Evolutionary conservation across 2,329 filamentous ascomycete species (phyloP).

Genomic region (Apiospora rasikravindrae): DNA sequence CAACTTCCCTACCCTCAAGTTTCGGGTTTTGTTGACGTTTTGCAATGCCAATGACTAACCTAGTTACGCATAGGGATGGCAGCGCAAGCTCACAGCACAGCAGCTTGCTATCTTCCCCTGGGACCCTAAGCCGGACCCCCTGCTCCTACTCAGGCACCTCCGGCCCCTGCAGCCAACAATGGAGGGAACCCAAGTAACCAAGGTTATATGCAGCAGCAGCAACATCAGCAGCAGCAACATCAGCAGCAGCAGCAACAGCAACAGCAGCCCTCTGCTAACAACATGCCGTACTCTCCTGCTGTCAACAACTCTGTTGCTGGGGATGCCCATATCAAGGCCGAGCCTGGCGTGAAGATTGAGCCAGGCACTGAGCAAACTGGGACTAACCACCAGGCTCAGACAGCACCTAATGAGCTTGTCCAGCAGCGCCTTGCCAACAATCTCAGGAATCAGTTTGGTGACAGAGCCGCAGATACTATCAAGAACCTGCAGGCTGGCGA

Average conservation of each 20-base stretch:
- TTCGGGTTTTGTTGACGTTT: conserved; percentile 7
- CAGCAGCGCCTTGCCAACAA: conserved; percentile 62
- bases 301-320: conserved; percentile 27
- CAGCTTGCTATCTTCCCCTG: conserved; percentile 90
- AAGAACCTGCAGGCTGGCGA: conserved; percentile 58
- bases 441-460: conserved; percentile 64
- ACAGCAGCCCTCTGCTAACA: conserved; percentile 25
- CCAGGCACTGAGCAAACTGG: conserved; percentile 40
- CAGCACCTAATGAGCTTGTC: conserved; percentile 45
- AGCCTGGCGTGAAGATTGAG: conserved; percentile 56
- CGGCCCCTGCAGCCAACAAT: conserved; percentile 28
- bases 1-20: neutral
- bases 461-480: conserved; percentile 69
- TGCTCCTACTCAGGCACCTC: conserved; percentile 45
- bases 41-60: conserved; percentile 25
- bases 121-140: conserved; percentile 82
- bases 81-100: conserved; percentile 84
- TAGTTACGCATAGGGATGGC: conserved; percentile 75
- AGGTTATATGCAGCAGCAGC: conserved; percentile 20
- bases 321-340: conserved; percentile 48
- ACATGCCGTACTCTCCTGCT: conserved; percentile 33
- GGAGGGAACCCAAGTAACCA: neutral
- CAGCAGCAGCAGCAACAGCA: conserved; percentile 28
- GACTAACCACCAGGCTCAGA: neutral
- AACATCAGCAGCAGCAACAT: conserved; percentile 29